phyloP scores from a whole-genome alignment of 2,329 filamentous ascomycete species.

The Neocatenulostroma microsporum region DNA sequence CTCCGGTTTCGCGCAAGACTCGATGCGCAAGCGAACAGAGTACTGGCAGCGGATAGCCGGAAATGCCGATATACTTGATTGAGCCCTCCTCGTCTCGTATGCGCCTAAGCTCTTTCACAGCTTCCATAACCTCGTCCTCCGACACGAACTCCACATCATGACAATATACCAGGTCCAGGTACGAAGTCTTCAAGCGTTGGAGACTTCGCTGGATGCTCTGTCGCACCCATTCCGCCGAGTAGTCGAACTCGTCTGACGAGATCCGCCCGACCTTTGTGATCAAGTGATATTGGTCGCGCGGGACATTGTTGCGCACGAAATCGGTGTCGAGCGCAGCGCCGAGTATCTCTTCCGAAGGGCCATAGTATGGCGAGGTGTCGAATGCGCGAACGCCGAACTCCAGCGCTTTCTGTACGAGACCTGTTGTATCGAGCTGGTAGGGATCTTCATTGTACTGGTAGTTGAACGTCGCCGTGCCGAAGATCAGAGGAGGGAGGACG shows the following conservation, averaged over 20 bases:
- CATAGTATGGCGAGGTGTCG: conserved; percentile 87
- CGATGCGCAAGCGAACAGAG: conserved; percentile 68
- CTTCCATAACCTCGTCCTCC: conserved; percentile 51
- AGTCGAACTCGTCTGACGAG: conserved; percentile 59
- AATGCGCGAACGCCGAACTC: conserved; percentile 65
- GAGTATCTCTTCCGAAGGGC: conserved; percentile 71
- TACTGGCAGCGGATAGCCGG: conserved; percentile 72
- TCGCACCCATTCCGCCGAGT: conserved; percentile 58
- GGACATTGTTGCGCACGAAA: conserved; percentile 50
- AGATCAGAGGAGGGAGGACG: conserved; percentile 69
- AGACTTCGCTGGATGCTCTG: conserved; percentile 60
- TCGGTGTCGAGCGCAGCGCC: conserved; percentile 53
- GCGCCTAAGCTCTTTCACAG: conserved; percentile 59
- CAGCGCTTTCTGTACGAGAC: conserved; percentile 64
- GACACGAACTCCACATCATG: conserved; percentile 77
- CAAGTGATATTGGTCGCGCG: conserved; percentile 55
- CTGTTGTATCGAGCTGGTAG: conserved; percentile 58
- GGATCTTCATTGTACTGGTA: conserved; percentile 70
- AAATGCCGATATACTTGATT: conserved; percentile 81
- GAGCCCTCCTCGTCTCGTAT: conserved; percentile 64
- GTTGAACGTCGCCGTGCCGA: conserved; percentile 86
- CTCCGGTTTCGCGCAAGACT: conserved; percentile 66
- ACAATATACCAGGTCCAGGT: conserved; percentile 71
- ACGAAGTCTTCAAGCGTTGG: conserved; percentile 54
- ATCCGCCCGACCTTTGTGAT: conserved; percentile 72